These are phyloP conservation scores for Phlegmacium glaucopus DNA, from an alignment of 768 basidiomycete genomes.

Conservation along the genomic window DNA sequence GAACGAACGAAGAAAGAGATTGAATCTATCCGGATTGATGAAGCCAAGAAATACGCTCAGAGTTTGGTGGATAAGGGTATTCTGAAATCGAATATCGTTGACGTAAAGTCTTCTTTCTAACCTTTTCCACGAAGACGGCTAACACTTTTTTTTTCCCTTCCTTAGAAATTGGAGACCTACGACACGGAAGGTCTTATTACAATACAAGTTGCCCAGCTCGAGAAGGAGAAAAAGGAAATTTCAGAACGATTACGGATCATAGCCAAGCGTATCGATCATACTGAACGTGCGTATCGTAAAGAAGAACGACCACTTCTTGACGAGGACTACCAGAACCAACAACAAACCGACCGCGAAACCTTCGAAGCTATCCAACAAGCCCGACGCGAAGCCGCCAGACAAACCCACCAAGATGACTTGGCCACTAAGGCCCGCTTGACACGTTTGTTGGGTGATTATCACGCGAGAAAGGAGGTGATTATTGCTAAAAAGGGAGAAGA, in stretches of 20 bases:
- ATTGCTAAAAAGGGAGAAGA: constrained; percentile 60
- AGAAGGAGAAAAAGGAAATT: constrained; percentile 93
- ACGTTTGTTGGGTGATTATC: constrained; percentile 73
- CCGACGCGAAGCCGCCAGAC: constrained; percentile 51
- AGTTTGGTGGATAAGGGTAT: constrained; percentile 78
- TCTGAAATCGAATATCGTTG: constrained; percentile 58
- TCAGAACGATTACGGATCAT: constrained; percentile 78
- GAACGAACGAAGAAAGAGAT: constrained; percentile 71
- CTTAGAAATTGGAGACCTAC: constrained; percentile 74
- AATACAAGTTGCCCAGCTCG: constrained; percentile 91
- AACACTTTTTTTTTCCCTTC: constrained; percentile 2
- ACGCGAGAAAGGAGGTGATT: constrained; percentile 47
- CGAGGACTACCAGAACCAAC: constrained; percentile 85
- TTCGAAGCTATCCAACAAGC: constrained; percentile 61
- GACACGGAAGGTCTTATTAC: constrained; percentile 85
- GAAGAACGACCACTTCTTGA: constrained; percentile 85
- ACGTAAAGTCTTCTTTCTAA: constrained; percentile 42
- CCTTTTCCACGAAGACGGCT: constrained; percentile 1
- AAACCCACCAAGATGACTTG: constrained; percentile 62
- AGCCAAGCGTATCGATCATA: constrained; percentile 89
- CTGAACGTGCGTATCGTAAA: constrained; percentile 92
- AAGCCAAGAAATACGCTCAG: constrained; percentile 87
- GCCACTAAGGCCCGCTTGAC: constrained; percentile 71
- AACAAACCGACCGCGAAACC: constrained; percentile 67
- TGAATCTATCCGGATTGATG: constrained; percentile 73